These are phyloP conservation scores for Botrytis fabae DNA, from an alignment of 2,329 filamentous ascomycete species.

Conservation along the genomic window DNA sequence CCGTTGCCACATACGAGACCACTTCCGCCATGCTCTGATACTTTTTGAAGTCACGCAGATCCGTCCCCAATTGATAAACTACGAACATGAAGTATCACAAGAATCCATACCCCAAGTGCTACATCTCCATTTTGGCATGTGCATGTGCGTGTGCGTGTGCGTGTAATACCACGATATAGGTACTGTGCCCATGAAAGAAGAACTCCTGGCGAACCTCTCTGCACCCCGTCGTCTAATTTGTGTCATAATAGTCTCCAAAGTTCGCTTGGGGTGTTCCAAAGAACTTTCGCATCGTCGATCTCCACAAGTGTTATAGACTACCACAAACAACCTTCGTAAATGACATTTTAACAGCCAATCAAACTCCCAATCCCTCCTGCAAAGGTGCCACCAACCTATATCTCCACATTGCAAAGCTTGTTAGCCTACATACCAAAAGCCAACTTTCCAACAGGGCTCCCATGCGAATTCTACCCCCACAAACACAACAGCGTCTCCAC, in stretches of 20 bases:
- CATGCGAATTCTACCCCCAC: neutral
- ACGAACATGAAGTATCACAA: neutral
- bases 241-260: neutral
- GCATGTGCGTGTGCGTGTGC: conserved; percentile 14
- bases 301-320: conserved; percentile 5
- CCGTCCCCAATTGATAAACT: neutral
- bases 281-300: conserved; percentile 3
- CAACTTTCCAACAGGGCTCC: neutral
- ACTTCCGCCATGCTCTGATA: neutral
- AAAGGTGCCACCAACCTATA: neutral
- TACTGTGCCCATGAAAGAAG: neutral
- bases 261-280: neutral
- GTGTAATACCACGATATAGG: neutral
- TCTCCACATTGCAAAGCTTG: neutral
- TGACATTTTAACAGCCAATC: conserved; percentile 4
- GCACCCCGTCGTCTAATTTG: neutral
- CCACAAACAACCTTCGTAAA: conserved; percentile 13
- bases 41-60: neutral
- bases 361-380: neutral
- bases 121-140: neutral
- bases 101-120: neutral
- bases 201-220: neutral
- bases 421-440: conserved; percentile 6
- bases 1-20: neutral
- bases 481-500: neutral